Conservation (phyloP, 768 basidiomycete species). For the Xerocomellus dryophilus region DNA sequence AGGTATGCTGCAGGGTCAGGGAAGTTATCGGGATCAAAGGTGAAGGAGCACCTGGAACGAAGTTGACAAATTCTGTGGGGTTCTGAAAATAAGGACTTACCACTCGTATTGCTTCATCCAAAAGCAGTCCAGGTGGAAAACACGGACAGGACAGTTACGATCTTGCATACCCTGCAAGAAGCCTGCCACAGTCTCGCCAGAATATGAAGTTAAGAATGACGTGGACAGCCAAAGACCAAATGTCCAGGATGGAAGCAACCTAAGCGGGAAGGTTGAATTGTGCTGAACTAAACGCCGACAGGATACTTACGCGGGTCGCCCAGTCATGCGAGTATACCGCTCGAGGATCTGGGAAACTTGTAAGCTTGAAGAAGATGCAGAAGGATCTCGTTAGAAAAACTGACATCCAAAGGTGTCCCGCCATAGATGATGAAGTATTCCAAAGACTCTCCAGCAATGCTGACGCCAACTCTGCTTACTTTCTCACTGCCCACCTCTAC, state of each 20-base stretch:
- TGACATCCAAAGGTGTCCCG: constrained; percentile 55
- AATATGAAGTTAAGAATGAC: constrained; percentile 71
- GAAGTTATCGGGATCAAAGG: constrained; percentile 74
- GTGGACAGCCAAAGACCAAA: constrained; percentile 79
- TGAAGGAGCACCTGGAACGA: constrained; percentile 62
- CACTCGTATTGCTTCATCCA: constrained; percentile 75
- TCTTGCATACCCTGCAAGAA: constrained; percentile 72
- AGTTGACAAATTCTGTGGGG: constrained; percentile 1
- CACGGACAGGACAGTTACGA: constrained; percentile 58
- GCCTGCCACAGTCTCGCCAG: constrained; percentile 61
- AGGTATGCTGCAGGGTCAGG: constrained; percentile 67
- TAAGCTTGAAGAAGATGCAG: not conserved
- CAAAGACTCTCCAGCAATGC: constrained; percentile 57
- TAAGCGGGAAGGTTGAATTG: constrained; percentile 26
- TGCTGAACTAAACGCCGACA: not conserved
- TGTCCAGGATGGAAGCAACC: constrained; percentile 67
- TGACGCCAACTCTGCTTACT: constrained; percentile 60
- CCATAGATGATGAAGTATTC: constrained; percentile 76
- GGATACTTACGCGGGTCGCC: constrained; percentile 15
- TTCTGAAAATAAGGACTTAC: constrained; percentile 30
- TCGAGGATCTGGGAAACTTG: constrained; percentile 13
- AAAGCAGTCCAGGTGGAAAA: constrained; percentile 77
- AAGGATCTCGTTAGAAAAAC: not conserved
- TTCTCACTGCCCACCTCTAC: constrained; percentile 69
- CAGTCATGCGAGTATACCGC: constrained; percentile 21